A percentile compares a stretch with the other conserved stretches of the same genome.
Conservation (phyloP, 192 early-diverging fungal genomes). For the Gigaspora rosea region DNA sequence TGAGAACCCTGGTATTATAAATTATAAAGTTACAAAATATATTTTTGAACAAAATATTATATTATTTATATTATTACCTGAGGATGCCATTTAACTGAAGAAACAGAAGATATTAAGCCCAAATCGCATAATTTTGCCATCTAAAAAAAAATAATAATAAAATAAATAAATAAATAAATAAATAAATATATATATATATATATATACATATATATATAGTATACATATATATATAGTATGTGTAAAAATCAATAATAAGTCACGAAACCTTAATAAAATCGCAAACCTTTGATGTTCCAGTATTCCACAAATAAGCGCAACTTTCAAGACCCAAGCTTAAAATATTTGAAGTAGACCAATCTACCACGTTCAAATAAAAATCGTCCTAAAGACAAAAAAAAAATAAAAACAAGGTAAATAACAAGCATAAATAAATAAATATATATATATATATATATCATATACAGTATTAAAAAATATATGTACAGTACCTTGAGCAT, state of each 20-base stretch:
- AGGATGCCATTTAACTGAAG: slow-evolving; percentile 77
- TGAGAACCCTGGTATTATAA: slow-evolving; percentile 44
- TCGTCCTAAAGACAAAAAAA: slow-evolving; percentile 67
- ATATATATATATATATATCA: not conserved
- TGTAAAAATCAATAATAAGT: not conserved
- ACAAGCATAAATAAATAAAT: not conserved
- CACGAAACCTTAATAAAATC: not conserved
- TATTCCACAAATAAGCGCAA: slow-evolving; percentile 92
- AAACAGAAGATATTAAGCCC: slow-evolving; percentile 58
- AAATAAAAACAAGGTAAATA: not conserved
- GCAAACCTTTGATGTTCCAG: slow-evolving; percentile 46
- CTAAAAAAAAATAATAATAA: slow-evolving; percentile 22
- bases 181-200: too few species aligned
- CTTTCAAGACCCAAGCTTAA: slow-evolving; percentile 83
- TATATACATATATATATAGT: not conserved
- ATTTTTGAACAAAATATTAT: not conserved
- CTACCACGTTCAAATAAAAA: slow-evolving; percentile 95
- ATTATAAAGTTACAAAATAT: not conserved
- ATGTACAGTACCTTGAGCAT: slow-evolving; percentile 90
- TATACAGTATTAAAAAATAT: slow-evolving; percentile 54
- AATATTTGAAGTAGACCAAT: slow-evolving; percentile 84
- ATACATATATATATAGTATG: not conserved
- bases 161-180: not conserved
- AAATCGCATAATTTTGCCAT: slow-evolving; percentile 45
- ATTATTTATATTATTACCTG: slow-evolving; percentile 40